Evolutionary conservation across 2,329 filamentous ascomycete genomes (phyloP), one percentile per base, ranked within the genome.

Genomic region (Pseudogymnoascus sp.): DNA sequence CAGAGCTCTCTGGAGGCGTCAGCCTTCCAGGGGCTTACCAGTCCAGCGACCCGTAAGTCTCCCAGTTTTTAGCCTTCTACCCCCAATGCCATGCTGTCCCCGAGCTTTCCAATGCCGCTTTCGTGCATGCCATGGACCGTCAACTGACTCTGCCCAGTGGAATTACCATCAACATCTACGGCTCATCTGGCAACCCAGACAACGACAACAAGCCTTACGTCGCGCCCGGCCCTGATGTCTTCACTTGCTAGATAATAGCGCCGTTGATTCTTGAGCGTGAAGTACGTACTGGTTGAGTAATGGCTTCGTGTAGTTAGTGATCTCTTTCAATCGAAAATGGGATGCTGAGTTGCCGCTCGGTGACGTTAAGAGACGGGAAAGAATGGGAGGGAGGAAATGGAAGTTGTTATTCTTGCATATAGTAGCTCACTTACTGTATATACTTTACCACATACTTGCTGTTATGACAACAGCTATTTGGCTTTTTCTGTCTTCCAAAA

Each of bases 1-100:
- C 73, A 3, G 71, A 72, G 4, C 78, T 78, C 1, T 62, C 70
- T 20, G 68, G 71, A 16, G 64, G 60, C 4, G 77, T 78, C 25
- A 74, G 74, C 61, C 77, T 81, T 64, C 79, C 78, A 0, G 78
- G 79, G 12, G 73, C 77, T 1, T 81, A 81, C 70, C 75, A 70
- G 28, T 70, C 75, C 2, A 73, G 65, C 59, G 77, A 81, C 69
- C 74, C 78, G 6, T 78, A 76, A 47, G 77, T 79, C 65, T 71
- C 73, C 16, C 9, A 16, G 12, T 9, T 20, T 20, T 4, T 12
- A 6, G n/a, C 16, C 9, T 12, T 7, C 43, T 7, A 7, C 4
- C 28, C 6, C 8, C 18, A 8, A 39, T 22, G 12, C 39, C 18
- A 4, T 22, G 18, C 18, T 30, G 38, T 18, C 18, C 9, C 41